Conservation (phyloP, 2,329 filamentous ascomycete genomes). For the Scedosporium apiospermum region DNA sequence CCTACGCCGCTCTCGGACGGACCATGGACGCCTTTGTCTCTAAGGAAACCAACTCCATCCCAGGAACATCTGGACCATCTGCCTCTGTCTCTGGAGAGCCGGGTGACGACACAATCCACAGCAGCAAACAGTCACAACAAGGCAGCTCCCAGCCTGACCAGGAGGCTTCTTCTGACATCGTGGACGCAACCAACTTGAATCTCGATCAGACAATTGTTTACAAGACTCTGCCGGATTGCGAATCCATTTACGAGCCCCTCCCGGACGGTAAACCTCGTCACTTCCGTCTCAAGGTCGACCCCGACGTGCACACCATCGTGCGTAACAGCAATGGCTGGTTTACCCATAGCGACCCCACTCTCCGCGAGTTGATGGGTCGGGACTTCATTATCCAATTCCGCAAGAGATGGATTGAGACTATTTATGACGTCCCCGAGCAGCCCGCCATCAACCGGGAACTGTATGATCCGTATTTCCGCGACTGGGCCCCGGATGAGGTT, state of each 20-base stretch:
- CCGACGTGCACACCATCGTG: not conserved
- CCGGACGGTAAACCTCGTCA: not conserved
- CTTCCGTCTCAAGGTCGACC: not conserved
- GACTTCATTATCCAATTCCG: not conserved
- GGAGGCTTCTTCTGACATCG: too few relatives aligned
- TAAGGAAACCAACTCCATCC: not conserved
- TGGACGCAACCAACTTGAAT: too few relatives aligned
- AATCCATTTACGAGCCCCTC: not conserved
- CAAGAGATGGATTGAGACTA: not conserved
- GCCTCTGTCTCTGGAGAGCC: too few relatives aligned
- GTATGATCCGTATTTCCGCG: not conserved
- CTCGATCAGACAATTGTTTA: not conserved
- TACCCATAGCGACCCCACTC: not conserved
- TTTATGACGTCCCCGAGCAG: not conserved
- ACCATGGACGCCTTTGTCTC: not conserved
- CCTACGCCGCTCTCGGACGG: not conserved
- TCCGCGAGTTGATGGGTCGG: not conserved
- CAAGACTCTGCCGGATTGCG: too few relatives aligned
- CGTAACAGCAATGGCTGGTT: slow-evolving; percentile 4
- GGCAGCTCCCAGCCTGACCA: too few relatives aligned
- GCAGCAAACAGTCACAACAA: too few relatives aligned
- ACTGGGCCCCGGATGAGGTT: not conserved
- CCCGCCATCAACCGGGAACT: not conserved
- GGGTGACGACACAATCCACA: too few relatives aligned
- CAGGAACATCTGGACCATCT: too few relatives aligned